Evolutionary conservation across 2,329 filamentous ascomycete genomes (phyloP), one percentile per base, ranked within the genome.

Genomic region (Trichoderma polysporum): DNA sequence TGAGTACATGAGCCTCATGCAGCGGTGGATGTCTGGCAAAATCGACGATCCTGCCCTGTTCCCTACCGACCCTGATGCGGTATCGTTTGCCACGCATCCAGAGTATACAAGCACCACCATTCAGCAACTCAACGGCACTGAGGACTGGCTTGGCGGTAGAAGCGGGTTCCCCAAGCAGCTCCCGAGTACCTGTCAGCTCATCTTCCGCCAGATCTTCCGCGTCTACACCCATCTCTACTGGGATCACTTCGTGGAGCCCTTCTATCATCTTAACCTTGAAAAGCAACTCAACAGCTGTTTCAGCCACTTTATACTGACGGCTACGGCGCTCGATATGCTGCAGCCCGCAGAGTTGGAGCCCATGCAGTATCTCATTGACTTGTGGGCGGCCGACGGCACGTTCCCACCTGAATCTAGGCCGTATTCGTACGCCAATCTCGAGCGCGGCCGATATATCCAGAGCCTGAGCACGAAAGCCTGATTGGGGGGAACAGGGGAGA

Each of bases 191-290:
- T 93, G 93, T 82, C 92, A 94, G 82, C 88, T 89, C 66, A 94
- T 97, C 73, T 93, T 97, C 82, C 90, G 93, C 73, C 94, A 97
- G 80, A 97, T 97, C 89, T 97, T 97, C 84, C 90, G 94, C 68
- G 93, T 97, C 73, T 97, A 97, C 76, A 90, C 94, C 53, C 94
- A 97, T 79, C 88, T 98, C 68, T 98, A 97, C 83, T 97, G 95
- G 85, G 91, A 92, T 66, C 94, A 97, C 79, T 98, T 91, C 79
- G 81, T 89, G 70, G 89, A 91, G 71, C 90, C 90, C 4, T 92
- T 92, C 79, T 93, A 91, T 80, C 89, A 92, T 76, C 84, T 93
- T 69, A 91, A 89, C 79, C 81, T 90, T 12, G 88, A 90, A 77
- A 90, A 91, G 76, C 89, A 91, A 72, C 84, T 93, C 69, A 93